These are phyloP conservation scores for Trichoderma sp. DNA, from an alignment of 2,329 filamentous ascomycete genomes.

Conservation along the genomic window DNA sequence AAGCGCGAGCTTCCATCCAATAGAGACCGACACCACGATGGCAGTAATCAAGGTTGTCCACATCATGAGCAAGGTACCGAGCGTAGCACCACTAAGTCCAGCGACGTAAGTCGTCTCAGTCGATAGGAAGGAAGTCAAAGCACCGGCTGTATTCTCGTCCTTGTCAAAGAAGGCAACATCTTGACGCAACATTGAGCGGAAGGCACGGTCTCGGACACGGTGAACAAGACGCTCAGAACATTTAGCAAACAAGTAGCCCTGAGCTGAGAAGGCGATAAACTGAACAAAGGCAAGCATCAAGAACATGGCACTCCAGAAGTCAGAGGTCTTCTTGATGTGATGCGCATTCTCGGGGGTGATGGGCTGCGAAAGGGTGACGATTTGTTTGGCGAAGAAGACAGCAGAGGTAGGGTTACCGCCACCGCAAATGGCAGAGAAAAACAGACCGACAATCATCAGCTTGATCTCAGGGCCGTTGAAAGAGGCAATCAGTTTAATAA, in stretches of 20 bases:
- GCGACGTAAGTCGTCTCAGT: slow-evolving; percentile 89
- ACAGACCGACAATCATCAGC: slow-evolving; percentile 73
- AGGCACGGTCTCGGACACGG: slow-evolving; percentile 81
- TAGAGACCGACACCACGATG: slow-evolving; percentile 68
- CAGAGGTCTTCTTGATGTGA: slow-evolving; percentile 69
- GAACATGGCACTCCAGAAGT: slow-evolving; percentile 91
- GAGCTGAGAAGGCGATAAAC: slow-evolving; percentile 68
- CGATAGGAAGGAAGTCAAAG: slow-evolving; percentile 84
- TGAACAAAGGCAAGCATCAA: slow-evolving; percentile 79
- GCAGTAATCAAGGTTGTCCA: slow-evolving; percentile 77
- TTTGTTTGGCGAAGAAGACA: slow-evolving; percentile 88
- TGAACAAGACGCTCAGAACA: slow-evolving; percentile 85
- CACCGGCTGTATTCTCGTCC: slow-evolving; percentile 87
- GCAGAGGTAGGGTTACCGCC: slow-evolving; percentile 71
- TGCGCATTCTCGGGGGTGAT: slow-evolving; percentile 55
- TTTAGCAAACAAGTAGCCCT: slow-evolving; percentile 77
- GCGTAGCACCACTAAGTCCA: slow-evolving; percentile 85
- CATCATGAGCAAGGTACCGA: slow-evolving; percentile 84
- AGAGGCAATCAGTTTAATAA: slow-evolving; percentile 77
- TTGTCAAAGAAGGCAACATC: slow-evolving; percentile 91
- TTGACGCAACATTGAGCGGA: slow-evolving; percentile 86
- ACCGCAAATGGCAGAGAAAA: slow-evolving; percentile 77
- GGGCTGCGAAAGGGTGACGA: slow-evolving; percentile 67
- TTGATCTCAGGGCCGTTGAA: slow-evolving; percentile 78
- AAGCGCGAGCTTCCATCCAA: slow-evolving; percentile 87